Conservation (phyloP, 139 green algal genomes). For the Ettlia oleoabundans region DNA sequence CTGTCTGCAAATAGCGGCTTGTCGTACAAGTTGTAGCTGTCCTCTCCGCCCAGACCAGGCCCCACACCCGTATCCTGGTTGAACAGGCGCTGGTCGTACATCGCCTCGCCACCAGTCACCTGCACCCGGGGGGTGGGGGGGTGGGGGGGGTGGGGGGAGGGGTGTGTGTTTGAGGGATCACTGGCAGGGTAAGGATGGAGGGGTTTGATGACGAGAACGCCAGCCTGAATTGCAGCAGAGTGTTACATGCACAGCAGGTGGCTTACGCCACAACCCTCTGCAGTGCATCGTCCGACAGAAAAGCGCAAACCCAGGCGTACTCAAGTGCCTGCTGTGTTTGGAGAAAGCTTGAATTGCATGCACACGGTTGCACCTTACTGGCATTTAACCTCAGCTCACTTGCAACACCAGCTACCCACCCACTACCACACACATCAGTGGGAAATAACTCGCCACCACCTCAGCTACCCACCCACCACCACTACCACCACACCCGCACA, state of each 20-base stretch:
- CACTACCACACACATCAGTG: not conserved
- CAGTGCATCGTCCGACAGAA: too few relatives aligned
- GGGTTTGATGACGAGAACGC: too few relatives aligned
- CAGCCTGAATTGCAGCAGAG: too few relatives aligned
- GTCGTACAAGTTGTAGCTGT: conserved; percentile 97
- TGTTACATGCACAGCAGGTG: too few relatives aligned
- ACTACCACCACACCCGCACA: not conserved
- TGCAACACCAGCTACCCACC: not conserved
- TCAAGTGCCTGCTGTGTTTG: too few relatives aligned
- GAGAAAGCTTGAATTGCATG: too few relatives aligned
- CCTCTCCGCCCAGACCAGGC: conserved; percentile 84
- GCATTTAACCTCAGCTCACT: not conserved
- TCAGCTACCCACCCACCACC: not conserved
- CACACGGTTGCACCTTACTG: too few relatives aligned
- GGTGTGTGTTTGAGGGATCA: too few relatives aligned
- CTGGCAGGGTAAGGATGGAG: too few relatives aligned
- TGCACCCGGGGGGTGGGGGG: not conserved
- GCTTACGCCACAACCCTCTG: too few relatives aligned
- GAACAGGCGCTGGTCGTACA: conserved; percentile 98
- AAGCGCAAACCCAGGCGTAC: too few relatives aligned
- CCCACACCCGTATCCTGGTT: conserved; percentile 92
- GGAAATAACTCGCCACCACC: not conserved
- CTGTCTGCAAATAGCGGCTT: conserved; percentile 92
- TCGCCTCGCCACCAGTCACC: conserved; percentile 77
- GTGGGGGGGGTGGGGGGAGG: not conserved